Evolutionary conservation across 73 alveolate species (phyloP).

Genomic region (Paramecium tetraurelia): DNA sequence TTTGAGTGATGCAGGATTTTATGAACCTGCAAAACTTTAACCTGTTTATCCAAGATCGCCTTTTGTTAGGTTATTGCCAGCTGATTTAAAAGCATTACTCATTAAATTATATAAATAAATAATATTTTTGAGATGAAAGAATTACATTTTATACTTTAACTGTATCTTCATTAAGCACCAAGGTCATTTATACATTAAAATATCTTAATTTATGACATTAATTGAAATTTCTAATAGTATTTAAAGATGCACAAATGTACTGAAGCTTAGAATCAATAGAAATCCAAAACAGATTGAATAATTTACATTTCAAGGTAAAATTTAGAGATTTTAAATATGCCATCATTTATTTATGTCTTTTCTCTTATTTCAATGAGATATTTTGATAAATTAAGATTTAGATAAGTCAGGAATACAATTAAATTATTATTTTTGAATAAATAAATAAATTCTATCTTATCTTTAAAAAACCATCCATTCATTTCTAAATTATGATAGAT

Average conservation of each 20-base stretch:
- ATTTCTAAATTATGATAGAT: no score
- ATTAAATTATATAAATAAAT: neutral
- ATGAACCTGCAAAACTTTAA: constrained; percentile 51
- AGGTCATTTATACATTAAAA: no score
- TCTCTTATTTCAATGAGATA: constrained; percentile 14
- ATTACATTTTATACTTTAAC: neutral
- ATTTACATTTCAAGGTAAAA: neutral
- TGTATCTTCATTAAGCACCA: neutral
- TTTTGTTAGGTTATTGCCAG: constrained; percentile 31
- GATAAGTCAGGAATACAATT: no score
- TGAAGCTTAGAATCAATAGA: neutral
- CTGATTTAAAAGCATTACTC: constrained; percentile 24
- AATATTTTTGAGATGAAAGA: neutral
- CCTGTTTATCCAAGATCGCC: constrained; percentile 58
- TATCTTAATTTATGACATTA: neutral
- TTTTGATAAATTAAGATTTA: neutral
- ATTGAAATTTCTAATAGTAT: neutral
- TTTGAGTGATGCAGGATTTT: constrained; percentile 78
- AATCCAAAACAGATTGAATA: neutral
- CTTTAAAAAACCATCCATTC: no score
- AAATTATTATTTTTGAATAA: no score
- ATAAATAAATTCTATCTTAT: no score
- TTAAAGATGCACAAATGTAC: neutral
- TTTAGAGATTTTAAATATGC: neutral
- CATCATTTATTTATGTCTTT: constrained; percentile 9